phyloP scores from a whole-genome alignment of 495 filamentous ascomycete genomes.

The Parathielavia appendiculata region DNA sequence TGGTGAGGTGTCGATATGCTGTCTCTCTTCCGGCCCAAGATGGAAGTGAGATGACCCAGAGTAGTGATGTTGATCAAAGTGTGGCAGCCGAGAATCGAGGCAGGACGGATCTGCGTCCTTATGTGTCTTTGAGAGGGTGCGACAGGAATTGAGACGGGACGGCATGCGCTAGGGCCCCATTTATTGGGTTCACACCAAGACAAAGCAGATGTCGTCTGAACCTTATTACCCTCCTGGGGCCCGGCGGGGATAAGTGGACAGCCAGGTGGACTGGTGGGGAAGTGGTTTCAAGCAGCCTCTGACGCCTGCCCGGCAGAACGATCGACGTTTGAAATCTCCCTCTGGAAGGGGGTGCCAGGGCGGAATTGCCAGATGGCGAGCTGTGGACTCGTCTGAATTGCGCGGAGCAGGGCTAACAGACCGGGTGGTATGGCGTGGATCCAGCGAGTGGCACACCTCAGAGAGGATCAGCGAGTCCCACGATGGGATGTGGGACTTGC shows the following conservation, averaged over 20 bases:
- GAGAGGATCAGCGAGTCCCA: slow-evolving; percentile 2
- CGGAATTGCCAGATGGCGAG: slow-evolving; percentile 32
- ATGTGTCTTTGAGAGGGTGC: slow-evolving; percentile 52
- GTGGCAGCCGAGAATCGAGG: slow-evolving; percentile 33
- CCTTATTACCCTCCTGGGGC: slow-evolving; percentile 40
- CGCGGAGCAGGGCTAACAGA: slow-evolving; percentile 33
- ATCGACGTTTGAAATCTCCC: slow-evolving; percentile 43
- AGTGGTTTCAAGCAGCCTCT: slow-evolving; percentile 38
- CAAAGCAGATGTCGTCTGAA: slow-evolving; percentile 38
- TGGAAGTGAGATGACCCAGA: slow-evolving; percentile 15
- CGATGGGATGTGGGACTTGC: slow-evolving; percentile 14
- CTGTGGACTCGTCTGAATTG: slow-evolving; percentile 14
- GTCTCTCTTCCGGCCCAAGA: slow-evolving; percentile 16
- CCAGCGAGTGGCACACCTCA: slow-evolving; percentile 17
- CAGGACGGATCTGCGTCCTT: slow-evolving; percentile 74
- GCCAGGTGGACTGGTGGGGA: slow-evolving; percentile 39
- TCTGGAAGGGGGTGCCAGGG: slow-evolving; percentile 30
- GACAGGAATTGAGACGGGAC: slow-evolving; percentile 28
- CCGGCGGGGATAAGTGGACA: slow-evolving; percentile 41
- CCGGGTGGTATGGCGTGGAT: slow-evolving; percentile 19
- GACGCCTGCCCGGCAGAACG: slow-evolving; percentile 42
- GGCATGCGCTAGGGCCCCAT: slow-evolving; percentile 34
- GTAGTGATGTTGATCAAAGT: slow-evolving; percentile 13
- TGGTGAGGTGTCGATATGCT: slow-evolving; percentile 14
- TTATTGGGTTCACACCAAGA: slow-evolving; percentile 32